These are phyloP conservation scores for Teratosphaeria zuluensis DNA, from an alignment of 2,329 filamentous ascomycete genomes.

Conservation along the genomic window DNA sequence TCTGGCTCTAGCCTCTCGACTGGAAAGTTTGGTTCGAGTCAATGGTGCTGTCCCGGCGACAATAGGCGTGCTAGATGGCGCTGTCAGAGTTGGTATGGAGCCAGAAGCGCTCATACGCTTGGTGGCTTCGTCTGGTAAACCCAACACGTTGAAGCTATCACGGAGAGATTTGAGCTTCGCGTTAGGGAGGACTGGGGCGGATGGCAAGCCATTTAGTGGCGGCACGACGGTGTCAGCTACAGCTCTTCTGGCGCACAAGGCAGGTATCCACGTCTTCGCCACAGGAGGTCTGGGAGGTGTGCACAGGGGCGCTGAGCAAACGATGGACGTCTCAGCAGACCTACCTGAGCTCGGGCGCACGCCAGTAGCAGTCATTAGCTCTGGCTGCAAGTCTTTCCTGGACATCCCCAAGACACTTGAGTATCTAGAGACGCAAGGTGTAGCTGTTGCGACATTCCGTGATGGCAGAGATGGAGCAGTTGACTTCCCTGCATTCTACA, in stretches of 20 bases:
- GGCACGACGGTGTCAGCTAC: slow-evolving; percentile 92
- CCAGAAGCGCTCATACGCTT: slow-evolving; percentile 65
- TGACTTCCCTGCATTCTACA: slow-evolving; percentile 90
- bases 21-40: slow-evolving; percentile 71
- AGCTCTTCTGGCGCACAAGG: slow-evolving; percentile 77
- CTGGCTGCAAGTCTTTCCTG: slow-evolving; percentile 91
- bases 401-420: slow-evolving; percentile 87
- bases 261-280: slow-evolving; percentile 85
- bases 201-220: slow-evolving; percentile 63
- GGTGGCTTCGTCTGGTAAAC: slow-evolving; percentile 43
- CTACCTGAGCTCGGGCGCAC: slow-evolving; percentile 88
- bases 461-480: slow-evolving; percentile 57
- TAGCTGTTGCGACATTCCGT: slow-evolving; percentile 79
- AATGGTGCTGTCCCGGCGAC: slow-evolving; percentile 83
- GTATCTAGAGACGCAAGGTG: slow-evolving; percentile 63
- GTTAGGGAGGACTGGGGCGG: slow-evolving; percentile 59
- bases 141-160: slow-evolving; percentile 70
- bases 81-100: slow-evolving; percentile 69
- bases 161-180: slow-evolving; percentile 78
- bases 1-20: slow-evolving; percentile 62
- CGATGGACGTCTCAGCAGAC: slow-evolving; percentile 91
- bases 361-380: slow-evolving; percentile 76
- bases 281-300: slow-evolving; percentile 93
- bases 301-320: slow-evolving; percentile 74
- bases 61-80: slow-evolving; percentile 75